Base-by-base conservation (phyloP, 768 basidiomycete species). In the Pleurotus djamor region DNA sequence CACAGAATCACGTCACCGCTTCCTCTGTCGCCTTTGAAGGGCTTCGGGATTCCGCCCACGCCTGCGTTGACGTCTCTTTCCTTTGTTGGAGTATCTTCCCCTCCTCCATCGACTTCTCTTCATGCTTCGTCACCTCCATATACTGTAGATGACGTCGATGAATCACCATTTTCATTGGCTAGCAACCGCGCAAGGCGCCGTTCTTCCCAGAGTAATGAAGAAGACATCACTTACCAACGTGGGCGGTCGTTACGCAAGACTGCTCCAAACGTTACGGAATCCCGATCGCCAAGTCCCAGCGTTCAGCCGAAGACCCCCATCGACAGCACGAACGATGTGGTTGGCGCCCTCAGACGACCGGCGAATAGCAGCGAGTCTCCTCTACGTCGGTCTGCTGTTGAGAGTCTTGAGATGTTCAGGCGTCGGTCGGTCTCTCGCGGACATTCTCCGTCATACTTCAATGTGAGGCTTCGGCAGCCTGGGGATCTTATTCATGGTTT, bases 271-370 rank as follows among this genome's bases (percentile, higher is more conserved):
- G 16, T 32, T 50, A 50, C 34, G 21, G 16, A n/a, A 41, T 81
- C 80, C 7, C 77, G 81, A 16, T 83, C 81, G 4, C 71, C 76
- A 6, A 83, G 81, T 67, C 81, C 81, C 0, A 79, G 79, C 60
- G 68, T 78, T 7, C 71, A 74, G 1, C 81, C 81, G 0, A 64
- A 71, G 5, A 85, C 83, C 0, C 84, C 84, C 1, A 61, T 68
- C 4, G 79, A 80, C 44, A 58, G 21, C 3, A 12, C 14, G 21
- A 28, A 28, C 21, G 21, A 28, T 28, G 21, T 28, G 21, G 21
- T 28, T 28, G 21, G 21, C 21, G 21, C 21, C 21, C 21, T 28
- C 21, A 28, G 21, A 28, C 21, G 21, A 28, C 21, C 21, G 21
- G 21, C 21, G 21, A 56, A 60, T 61, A 50, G 61, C 61, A 61